Evolutionary conservation across 2,329 filamentous ascomycete species (phyloP), one percentile per base, ranked within the genome.

Genomic region (Xylariaceae sp.): DNA sequence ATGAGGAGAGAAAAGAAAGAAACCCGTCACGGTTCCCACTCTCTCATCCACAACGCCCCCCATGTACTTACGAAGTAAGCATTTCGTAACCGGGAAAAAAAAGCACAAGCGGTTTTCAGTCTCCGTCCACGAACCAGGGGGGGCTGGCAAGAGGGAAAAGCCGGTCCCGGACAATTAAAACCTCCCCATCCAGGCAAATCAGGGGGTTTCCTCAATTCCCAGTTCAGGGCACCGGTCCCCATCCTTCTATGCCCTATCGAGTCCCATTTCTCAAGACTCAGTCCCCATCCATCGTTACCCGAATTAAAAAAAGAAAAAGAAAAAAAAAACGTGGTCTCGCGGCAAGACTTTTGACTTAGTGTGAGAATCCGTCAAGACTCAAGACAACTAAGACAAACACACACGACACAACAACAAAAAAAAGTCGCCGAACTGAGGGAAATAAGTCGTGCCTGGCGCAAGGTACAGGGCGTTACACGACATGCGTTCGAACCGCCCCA

Each of bases 341-440:
- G 23, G 23, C 23, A 30, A 30, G 23, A 30, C 23, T 30, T 30
- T 30, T 30, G 23, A 30, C 23, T 30, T 30, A 30, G 23, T 30
- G 23, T 5, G 23, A 4, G 5, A 30, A 30, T 30, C 23, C 17
- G 17, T 18, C 17, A 18, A 18, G 17, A 18, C 17, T 18, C 17
- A 18, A 18, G 17, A 18, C 17, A 18, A 18, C 17, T 18, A 30
- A 30, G 23, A 30, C 23, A 30, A 30, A 4, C 23, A 30, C 23
- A 41, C 37, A 13, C 9, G 8, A 41, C 11, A 41, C 37, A 5
- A 10, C 37, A 13, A 41, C 41, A 45, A n/a, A 11, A 45, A 45
- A 45, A 45, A 45, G 53, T 51, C 49, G 49, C 55, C 52, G 37
- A 60, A 30, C 56, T 62, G 61, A 62, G 58, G 58, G 61, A 62